Evolutionary conservation across 441 rosid species (phyloP).

Genomic region (Hura crepitans): DNA sequence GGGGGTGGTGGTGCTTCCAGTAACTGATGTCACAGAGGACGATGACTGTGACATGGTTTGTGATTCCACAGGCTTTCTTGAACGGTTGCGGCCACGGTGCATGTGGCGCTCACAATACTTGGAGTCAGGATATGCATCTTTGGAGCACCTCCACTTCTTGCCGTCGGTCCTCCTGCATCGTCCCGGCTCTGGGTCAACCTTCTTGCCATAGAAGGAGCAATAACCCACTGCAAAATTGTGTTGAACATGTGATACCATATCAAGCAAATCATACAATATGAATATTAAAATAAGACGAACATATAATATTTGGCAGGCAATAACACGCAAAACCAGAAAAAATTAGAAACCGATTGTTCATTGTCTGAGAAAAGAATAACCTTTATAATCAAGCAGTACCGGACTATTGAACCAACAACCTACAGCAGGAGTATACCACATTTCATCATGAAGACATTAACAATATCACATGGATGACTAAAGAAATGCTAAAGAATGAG

Average conservation of each 20-base stretch:
- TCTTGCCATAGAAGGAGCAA: conserved; percentile 54
- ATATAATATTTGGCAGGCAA: neutral
- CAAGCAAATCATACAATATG: conserved; percentile 9
- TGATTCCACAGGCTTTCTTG: conserved; percentile 99
- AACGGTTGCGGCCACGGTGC: conserved; percentile 99
- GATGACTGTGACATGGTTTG: conserved; percentile 45
- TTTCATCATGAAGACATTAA: conserved; percentile 21
- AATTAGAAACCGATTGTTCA: conserved; percentile 1
- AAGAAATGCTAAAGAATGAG: conserved; percentile 19
- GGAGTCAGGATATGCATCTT: conserved; percentile 62
- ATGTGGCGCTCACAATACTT: conserved; percentile 99
- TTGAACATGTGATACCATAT: conserved; percentile 15
- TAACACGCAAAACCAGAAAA: conserved; percentile 12
- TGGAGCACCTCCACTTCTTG: conserved; percentile 68
- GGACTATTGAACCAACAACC: conserved; percentile 17
- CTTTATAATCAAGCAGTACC: neutral
- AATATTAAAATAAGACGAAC: conserved; percentile 5
- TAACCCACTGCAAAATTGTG: conserved; percentile 42
- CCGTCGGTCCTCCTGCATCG: conserved; percentile 64
- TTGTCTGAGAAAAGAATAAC: conserved; percentile 7
- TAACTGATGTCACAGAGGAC: conserved; percentile 41
- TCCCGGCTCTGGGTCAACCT: conserved; percentile 64
- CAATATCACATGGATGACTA: conserved; percentile 26
- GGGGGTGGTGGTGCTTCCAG: conserved; percentile 35
- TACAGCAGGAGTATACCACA: conserved; percentile 15